Percentiles rank a stretch among this genome's conserved stretches.
Evolutionary conservation across 331 rosid genomes (phyloP).

Genomic region (Quercus tomentella): DNA sequence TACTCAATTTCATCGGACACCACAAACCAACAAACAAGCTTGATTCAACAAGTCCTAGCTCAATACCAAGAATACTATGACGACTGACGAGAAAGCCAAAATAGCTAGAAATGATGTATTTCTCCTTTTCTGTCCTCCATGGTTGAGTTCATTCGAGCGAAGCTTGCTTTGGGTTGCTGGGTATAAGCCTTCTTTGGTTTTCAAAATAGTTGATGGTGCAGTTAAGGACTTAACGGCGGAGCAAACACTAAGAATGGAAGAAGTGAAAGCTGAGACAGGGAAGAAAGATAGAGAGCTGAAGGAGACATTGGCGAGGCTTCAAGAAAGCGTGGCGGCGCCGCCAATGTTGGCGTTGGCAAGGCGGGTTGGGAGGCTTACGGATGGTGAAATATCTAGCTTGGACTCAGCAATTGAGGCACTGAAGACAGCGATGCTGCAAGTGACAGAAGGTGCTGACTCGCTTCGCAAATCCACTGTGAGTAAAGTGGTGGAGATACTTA

Average conservation of each 20-base stretch:
- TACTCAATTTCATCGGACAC: background rate
- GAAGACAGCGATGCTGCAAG: conserved; percentile 16
- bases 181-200: conserved; percentile 26
- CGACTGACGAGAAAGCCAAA: conserved; percentile 9
- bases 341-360: conserved; percentile 11
- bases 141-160: conserved; percentile 38
- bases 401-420: conserved; percentile 24
- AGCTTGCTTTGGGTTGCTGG: conserved; percentile 42
- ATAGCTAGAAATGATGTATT: conserved; percentile 29
- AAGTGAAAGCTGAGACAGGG: conserved; percentile 13
- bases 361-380: conserved; percentile 15
- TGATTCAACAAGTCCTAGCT: conserved; percentile 30
- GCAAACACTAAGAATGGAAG: conserved; percentile 10
- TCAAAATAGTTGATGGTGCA: conserved; percentile 19
- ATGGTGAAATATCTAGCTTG: conserved; percentile 16
- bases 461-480: conserved; percentile 27
- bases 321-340: conserved; percentile 41
- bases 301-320: conserved; percentile 30
- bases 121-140: conserved; percentile 28
- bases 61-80: conserved; percentile 40
- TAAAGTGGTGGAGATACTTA: conserved; percentile 28
- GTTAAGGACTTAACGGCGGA: conserved; percentile 14
- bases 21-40: background rate
- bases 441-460: conserved; percentile 18
- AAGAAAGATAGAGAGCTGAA: conserved; percentile 24